These are phyloP conservation scores for Yarrowia osloensis DNA, from an alignment of 805 yeast genomes.

Conservation along the genomic window DNA sequence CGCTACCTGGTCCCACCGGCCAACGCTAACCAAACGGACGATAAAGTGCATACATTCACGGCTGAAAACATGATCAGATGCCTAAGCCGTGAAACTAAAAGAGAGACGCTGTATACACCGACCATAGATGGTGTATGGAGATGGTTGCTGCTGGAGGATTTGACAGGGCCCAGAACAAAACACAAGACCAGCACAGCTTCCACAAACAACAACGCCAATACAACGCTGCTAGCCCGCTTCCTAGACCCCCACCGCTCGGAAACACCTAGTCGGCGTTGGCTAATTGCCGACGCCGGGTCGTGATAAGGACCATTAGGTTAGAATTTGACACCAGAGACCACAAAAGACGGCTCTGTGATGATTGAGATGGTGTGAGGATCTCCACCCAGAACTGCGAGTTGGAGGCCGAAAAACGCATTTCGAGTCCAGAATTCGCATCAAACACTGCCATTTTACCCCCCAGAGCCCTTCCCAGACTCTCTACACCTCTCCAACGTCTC, in stretches of 20 bases:
- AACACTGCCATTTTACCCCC: not conserved
- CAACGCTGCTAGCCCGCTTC: not conserved
- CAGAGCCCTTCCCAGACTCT: not conserved
- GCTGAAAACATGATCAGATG: slow-evolving; percentile 8
- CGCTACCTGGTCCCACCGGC: not conserved
- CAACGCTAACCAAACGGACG: not conserved
- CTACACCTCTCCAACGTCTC: not conserved
- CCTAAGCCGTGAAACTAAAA: slow-evolving; percentile 16
- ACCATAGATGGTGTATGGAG: not conserved
- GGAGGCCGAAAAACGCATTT: not conserved
- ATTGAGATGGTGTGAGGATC: too few relatives aligned
- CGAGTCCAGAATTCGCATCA: not conserved
- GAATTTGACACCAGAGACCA: not conserved
- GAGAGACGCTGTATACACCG: not conserved
- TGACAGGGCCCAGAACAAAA: not conserved
- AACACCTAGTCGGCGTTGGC: too few relatives aligned
- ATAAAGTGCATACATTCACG: slow-evolving; percentile 9
- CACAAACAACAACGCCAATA: not conserved
- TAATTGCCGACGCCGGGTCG: not conserved
- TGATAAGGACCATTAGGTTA: slow-evolving; percentile 3
- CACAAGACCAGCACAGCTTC: too few relatives aligned
- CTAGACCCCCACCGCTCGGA: too few relatives aligned
- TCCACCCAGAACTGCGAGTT: too few relatives aligned
- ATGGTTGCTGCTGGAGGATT: not conserved
- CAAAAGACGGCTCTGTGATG: not conserved